phyloP scores from a whole-genome alignment of 2,329 filamentous ascomycete genomes.

The Exophiala viscosa region DNA sequence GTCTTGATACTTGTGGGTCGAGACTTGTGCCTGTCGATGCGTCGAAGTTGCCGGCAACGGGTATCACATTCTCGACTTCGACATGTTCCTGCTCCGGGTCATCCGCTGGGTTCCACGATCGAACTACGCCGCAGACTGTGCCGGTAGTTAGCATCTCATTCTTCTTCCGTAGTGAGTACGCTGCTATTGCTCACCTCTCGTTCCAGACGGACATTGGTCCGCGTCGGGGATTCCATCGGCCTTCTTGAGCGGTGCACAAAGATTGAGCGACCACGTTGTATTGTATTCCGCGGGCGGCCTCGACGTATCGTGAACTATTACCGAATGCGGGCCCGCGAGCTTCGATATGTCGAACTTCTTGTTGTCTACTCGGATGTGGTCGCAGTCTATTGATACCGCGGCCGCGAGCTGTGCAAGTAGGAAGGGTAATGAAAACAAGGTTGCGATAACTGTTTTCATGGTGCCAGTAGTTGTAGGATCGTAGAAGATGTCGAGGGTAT shows the following conservation, averaged over 20 bases:
- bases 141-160: constrained; percentile 9
- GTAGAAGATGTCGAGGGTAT: background rate
- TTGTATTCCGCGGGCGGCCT: constrained; percentile 51
- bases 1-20: constrained; percentile 62
- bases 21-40: constrained; percentile 51
- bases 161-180: background rate
- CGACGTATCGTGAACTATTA: constrained; percentile 18
- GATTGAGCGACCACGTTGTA: constrained; percentile 76
- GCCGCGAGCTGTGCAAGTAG: constrained; percentile 12
- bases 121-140: constrained; percentile 26
- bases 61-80: constrained; percentile 30
- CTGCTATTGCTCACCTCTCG: constrained; percentile 55
- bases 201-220: constrained; percentile 64
- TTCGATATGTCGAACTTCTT: constrained; percentile 40
- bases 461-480: background rate
- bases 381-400: constrained; percentile 36
- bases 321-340: constrained; percentile 37
- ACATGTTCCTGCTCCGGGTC: constrained; percentile 29
- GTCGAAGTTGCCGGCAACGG: constrained; percentile 32
- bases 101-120: constrained; percentile 26
- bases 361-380: constrained; percentile 34
- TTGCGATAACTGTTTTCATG: constrained; percentile 14
- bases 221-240: constrained; percentile 53
- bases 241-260: constrained; percentile 66
- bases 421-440: constrained; percentile 13